Conservation (phyloP, 116 monocot genomes). For the Dioscorea cayenensis region DNA sequence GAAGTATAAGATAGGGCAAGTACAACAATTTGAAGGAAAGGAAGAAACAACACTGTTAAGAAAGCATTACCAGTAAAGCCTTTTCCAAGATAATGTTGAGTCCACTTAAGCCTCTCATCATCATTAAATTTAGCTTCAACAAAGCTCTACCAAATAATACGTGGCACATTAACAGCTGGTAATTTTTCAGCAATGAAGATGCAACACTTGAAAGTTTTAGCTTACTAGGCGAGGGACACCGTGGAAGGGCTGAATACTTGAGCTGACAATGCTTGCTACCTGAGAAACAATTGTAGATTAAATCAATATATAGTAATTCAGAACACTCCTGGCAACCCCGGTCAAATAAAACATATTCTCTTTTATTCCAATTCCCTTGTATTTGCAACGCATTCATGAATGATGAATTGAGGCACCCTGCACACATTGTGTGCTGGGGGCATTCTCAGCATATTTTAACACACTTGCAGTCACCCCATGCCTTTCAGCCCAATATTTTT, state of each 20-base stretch:
- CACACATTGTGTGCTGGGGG: no score
- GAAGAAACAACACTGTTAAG: neutral
- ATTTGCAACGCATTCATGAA: no score
- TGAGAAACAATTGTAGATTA: constrained; percentile 5
- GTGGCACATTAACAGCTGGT: neutral
- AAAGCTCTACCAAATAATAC: constrained; percentile 23
- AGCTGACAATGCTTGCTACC: constrained; percentile 48
- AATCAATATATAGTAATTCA: no score
- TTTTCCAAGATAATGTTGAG: constrained; percentile 24
- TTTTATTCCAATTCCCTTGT: no score
- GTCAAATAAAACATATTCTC: no score
- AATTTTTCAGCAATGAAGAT: neutral
- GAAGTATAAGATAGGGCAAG: neutral
- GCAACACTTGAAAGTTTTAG: neutral
- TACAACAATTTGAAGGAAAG: neutral
- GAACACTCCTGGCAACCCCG: no score
- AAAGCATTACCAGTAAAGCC: constrained; percentile 43
- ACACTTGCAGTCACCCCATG: no score
- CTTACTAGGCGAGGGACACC: constrained; percentile 41
- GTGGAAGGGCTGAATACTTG: constrained; percentile 68
- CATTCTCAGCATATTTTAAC: no score
- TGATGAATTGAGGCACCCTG: no score
- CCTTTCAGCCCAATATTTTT: no score
- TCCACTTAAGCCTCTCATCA: constrained; percentile 41
- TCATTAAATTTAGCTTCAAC: constrained; percentile 33